Conservation (phyloP, 768 basidiomycete species). For the Erythrobasidium yunnanense region DNA sequence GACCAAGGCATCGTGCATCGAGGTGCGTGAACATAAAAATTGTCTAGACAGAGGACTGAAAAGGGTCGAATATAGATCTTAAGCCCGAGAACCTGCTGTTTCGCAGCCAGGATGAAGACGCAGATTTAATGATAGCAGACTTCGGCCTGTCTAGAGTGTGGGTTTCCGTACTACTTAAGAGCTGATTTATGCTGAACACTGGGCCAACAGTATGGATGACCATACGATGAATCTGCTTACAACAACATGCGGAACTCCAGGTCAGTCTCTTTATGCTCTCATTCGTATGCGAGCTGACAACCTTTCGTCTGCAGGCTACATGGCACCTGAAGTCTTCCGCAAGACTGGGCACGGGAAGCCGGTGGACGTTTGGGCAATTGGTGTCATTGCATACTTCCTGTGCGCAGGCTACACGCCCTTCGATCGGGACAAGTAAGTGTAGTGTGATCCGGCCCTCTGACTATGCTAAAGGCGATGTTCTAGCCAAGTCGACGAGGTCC, state of each 20-base stretch:
- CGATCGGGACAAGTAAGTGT: conserved; percentile 65
- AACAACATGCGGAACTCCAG: conserved; percentile 91
- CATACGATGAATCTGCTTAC: conserved; percentile 76
- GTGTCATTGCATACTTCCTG: conserved; percentile 97
- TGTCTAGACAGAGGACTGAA: too few relatives aligned
- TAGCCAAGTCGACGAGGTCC: conserved; percentile 61
- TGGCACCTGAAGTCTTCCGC: conserved; percentile 63
- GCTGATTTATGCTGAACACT: too few relatives aligned
- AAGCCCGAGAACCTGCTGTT: conserved; percentile 98
- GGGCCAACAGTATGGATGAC: conserved; percentile 72
- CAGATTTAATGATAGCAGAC: conserved; percentile 93
- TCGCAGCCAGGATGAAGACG: conserved; percentile 73
- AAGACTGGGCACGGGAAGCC: conserved; percentile 81
- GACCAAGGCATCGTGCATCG: conserved; percentile 85
- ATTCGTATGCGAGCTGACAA: not conserved
- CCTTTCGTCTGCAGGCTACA: conserved; percentile 49
- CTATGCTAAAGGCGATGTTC: not conserved
- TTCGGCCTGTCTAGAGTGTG: conserved; percentile 61
- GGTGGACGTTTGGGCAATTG: conserved; percentile 58
- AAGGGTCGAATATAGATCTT: too few relatives aligned
- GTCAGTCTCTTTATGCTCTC: conserved; percentile 41
- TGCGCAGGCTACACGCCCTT: conserved; percentile 83
- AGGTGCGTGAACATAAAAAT: conserved; percentile 45
- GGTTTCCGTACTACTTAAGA: too few relatives aligned
- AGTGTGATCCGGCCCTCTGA: too few relatives aligned